Evolutionary conservation across 768 basidiomycete genomes (phyloP).

Genomic region (Termitomyces sp.): DNA sequence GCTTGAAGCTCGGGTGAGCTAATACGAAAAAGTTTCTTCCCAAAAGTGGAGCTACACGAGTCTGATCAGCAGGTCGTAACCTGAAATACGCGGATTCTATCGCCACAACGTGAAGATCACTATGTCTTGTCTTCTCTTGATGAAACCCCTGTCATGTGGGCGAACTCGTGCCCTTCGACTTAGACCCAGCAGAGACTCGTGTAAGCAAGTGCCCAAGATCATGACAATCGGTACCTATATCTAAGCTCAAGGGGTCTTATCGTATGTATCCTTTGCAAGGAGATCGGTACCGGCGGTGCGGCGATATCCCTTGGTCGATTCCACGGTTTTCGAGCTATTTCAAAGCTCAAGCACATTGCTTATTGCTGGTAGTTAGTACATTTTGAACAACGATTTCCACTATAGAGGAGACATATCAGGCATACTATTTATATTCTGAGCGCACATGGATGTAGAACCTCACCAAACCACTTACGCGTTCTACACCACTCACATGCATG

Average conservation of each 20-base stretch:
- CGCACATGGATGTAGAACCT: neutral
- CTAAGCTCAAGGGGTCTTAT: neutral
- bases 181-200: neutral
- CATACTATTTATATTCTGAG: too few relatives aligned
- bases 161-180: neutral
- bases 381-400: neutral
- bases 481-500: neutral
- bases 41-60: neutral
- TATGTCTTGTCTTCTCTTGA: neutral
- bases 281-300: neutral
- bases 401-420: too few relatives aligned
- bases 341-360: neutral
- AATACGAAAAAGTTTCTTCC: too few relatives aligned
- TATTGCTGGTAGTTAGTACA: neutral
- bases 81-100: neutral
- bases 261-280: neutral
- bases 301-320: neutral
- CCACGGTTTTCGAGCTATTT: neutral
- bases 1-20: neutral
- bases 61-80: constrained; percentile 10
- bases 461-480: neutral
- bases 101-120: constrained; percentile 5
- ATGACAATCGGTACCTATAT: neutral
- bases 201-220: neutral
- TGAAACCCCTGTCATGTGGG: constrained; percentile 2